Base-by-base conservation (phyloP, 192 early-diverging fungal species). In the Linnemannia zychae region DNA sequence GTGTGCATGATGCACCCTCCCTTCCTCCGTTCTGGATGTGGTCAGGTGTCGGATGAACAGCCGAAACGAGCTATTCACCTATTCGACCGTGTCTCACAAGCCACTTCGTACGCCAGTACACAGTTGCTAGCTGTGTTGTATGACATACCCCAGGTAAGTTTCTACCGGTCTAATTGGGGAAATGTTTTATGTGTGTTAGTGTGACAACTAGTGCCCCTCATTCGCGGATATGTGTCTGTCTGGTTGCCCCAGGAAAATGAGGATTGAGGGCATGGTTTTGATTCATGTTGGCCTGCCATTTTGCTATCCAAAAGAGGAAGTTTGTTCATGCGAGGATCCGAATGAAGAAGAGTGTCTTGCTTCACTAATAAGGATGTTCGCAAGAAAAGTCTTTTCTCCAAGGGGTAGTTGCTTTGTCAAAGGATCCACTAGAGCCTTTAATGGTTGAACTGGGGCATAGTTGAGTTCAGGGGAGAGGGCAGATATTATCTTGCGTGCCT, bases 11-110 rank as follows among this genome's bases (percentile, higher is more conserved):
- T 28, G 28, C 24, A n/a, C n/a, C n/a, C n/a, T n/a, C n/a, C n/a
- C n/a, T n/a, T n/a, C n/a, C n/a, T 28, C 53, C n/a, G 53, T 57
- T 57, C 53, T 57, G 57, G 57, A 31, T 63, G 57, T 63, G 57
- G 57, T 63, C 57, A 63, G n/a, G 28, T 63, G 57, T 63, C 28
- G 28, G 57, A 12, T 31, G 57, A 63, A 1, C 11, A 63, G 9
- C 57, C 24, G 12, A 28, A 6, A 63, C 40, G 22, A 12, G 57
- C 9, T n/a, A n/a, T n/a, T n/a, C n/a, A n/a, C n/a, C n/a, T n/a
- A n/a, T n/a, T n/a, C n/a, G n/a, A n/a, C 57, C 7, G n/a, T 60
- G 53, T 60, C 53, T 60, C 53, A 31, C 28, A 31, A 6, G 12
- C 28, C 28, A 4, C 24, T 63, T 3, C 24, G 12, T 24, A 31